Evolutionary conservation across 805 yeast species (phyloP), one percentile per base, ranked within the genome.

Genomic region (Starmerella floricola): DNA sequence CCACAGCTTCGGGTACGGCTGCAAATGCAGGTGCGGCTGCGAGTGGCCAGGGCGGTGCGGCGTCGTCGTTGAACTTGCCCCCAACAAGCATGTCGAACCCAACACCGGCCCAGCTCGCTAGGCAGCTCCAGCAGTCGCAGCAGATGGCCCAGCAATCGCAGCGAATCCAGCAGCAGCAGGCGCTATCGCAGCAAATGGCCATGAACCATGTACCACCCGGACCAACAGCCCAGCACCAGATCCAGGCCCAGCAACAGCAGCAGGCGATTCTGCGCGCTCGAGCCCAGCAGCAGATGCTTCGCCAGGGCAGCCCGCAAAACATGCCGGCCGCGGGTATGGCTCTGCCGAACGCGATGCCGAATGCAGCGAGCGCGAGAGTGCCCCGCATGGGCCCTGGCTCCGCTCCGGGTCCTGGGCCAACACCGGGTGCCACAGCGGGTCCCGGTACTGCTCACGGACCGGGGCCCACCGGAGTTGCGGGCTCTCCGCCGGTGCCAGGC

Each of bases 171-270:
- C 40, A 37, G 38, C 43, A 40, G 39, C 36, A 38, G 19, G 32
- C 28, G n/a, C 13, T 33, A 16, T 8, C 17, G 35, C 34, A 31
- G 18, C 42, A 40, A 15, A 17, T 38, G 34, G 27, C 40, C 8
- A 40, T 34, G 26, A 44, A 41, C 36, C 52, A 48, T 17, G 44
- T 48, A 2, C 52, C 52, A 8, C 52, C 52, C 1, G 52, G 52
- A 2, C 52, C 52, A 2, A 48, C 52, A 3, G 52, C 52, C 4
- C 46, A 47, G 38, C 52, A 48, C 41, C 55, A 50, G 31, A 42
- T 46, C 24, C 55, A 50, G 31, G 54, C 54, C 13, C 55, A 51
- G 36, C 40, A 38, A 18, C 53, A 47, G 41, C 47, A 45, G 33
- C 52, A 49, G 30, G 47, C 46, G 6, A 38, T 48, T 6, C 11